Evolutionary conservation across 805 yeast species (phyloP).

Genomic region (Zygosaccharomyces siamensis): DNA sequence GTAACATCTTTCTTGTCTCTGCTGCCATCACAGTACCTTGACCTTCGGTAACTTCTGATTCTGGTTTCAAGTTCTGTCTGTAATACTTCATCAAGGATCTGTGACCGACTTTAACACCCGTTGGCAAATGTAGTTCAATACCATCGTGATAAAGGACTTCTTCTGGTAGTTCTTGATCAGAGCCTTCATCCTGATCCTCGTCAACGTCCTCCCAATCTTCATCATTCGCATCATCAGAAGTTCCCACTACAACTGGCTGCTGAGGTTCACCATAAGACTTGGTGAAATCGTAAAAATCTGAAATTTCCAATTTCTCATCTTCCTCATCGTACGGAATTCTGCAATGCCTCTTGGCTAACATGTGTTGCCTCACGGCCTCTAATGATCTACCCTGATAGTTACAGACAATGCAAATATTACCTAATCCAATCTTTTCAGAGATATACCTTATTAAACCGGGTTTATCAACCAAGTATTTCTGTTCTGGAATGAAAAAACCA

Average conservation of each 20-base stretch:
- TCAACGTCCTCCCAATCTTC: constrained; percentile 38
- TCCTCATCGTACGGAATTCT: constrained; percentile 83
- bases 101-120: constrained; percentile 83
- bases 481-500: constrained; percentile 89
- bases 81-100: constrained; percentile 74
- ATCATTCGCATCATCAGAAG: constrained; percentile 27
- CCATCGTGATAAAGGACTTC: constrained; percentile 54
- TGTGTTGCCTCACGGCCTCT: constrained; percentile 87
- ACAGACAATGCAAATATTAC: constrained; percentile 84
- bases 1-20: constrained; percentile 54
- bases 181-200: constrained; percentile 27
- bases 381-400: constrained; percentile 77
- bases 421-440: constrained; percentile 87
- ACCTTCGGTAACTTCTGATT: constrained; percentile 58
- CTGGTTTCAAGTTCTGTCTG: constrained; percentile 67
- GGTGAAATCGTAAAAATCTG: constrained; percentile 87
- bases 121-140: constrained; percentile 70
- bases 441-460: constrained; percentile 72
- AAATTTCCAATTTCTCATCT: constrained; percentile 78
- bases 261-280: constrained; percentile 50
- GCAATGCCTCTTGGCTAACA: constrained; percentile 83
- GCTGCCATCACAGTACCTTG: constrained; percentile 84
- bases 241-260: background rate
- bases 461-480: constrained; percentile 59
- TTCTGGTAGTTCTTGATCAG: constrained; percentile 34